These are phyloP conservation scores for Canavalia ensiformis DNA, from an alignment of 306 rosid genomes.

Conservation along the genomic window DNA sequence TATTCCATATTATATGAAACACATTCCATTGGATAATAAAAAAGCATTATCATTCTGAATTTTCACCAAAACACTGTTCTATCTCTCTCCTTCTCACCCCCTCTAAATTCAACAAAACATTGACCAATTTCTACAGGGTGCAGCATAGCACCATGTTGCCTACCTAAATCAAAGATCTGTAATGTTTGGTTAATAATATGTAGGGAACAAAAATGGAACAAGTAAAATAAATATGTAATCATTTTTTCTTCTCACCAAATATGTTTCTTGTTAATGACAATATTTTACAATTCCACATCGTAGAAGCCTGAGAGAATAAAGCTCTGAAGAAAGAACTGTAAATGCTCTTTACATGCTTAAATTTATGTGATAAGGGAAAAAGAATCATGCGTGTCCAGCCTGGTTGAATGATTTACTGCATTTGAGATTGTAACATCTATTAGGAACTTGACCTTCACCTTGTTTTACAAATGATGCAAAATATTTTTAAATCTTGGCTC, in stretches of 20 bases:
- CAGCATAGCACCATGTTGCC: background rate
- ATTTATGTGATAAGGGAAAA: slow-evolving; percentile 40
- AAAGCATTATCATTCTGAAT: too few relatives aligned
- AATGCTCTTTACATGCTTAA: slow-evolving; percentile 38
- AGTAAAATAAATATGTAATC: background rate
- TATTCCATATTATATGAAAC: too few relatives aligned
- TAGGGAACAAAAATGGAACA: background rate
- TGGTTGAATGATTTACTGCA: slow-evolving; percentile 40
- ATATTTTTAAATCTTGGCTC: background rate
- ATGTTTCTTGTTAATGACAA: background rate
- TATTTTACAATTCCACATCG: slow-evolving; percentile 41
- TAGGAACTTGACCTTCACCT: slow-evolving; percentile 44
- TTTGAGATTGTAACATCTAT: slow-evolving; percentile 20
- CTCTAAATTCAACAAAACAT: too few relatives aligned
- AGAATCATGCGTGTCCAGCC: slow-evolving; percentile 31
- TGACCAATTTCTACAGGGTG: background rate
- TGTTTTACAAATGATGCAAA: background rate
- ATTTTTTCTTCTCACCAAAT: background rate
- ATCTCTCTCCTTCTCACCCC: too few relatives aligned
- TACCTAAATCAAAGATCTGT: background rate
- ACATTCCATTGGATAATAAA: too few relatives aligned
- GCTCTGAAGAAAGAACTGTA: background rate
- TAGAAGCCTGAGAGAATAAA: slow-evolving; percentile 14
- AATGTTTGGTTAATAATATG: background rate
- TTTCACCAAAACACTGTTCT: too few relatives aligned